A percentile compares a stretch with the other conserved stretches of the same genome.
These are phyloP conservation scores for Coprinellus aureogranulatus DNA, from an alignment of 768 basidiomycete species.

Conservation along the genomic window DNA sequence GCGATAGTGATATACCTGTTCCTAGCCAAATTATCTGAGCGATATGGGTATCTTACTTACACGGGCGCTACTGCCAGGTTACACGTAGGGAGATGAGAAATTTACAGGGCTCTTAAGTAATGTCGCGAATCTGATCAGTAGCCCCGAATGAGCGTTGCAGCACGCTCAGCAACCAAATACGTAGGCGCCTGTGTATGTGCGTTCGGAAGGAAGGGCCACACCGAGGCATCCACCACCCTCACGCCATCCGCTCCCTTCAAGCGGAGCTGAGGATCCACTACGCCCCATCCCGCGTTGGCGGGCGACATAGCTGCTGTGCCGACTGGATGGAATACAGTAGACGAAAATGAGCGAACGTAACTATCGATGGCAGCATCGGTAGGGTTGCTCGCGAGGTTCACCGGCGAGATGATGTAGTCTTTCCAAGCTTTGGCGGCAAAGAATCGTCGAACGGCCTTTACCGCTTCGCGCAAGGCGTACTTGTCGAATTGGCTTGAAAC, in stretches of 20 bases:
- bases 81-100: no score
- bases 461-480: slow-evolving; percentile 19
- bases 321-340: slow-evolving; percentile 26
- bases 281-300: slow-evolving; percentile 18
- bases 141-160: slow-evolving; percentile 11
- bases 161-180: slow-evolving; percentile 35
- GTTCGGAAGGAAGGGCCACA: slow-evolving; percentile 27
- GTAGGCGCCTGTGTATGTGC: slow-evolving; percentile 33
- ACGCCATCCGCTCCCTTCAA: slow-evolving; percentile 28
- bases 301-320: slow-evolving; percentile 26
- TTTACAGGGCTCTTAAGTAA: no score
- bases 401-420: slow-evolving; percentile 23
- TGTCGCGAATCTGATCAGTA: not conserved
- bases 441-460: slow-evolving; percentile 20
- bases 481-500: slow-evolving; percentile 27
- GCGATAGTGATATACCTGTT: no score
- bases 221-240: slow-evolving; percentile 32
- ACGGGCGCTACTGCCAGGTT: no score
- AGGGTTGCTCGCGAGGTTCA: slow-evolving; percentile 11
- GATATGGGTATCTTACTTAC: no score
- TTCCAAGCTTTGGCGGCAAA: slow-evolving; percentile 20
- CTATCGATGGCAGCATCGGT: slow-evolving; percentile 17
- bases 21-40: no score
- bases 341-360: slow-evolving; percentile 14
- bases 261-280: slow-evolving; percentile 27